Percentiles rank a stretch among this genome's conserved stretches.
Evolutionary conservation across 2,329 filamentous ascomycete genomes (phyloP).

Genomic region (Sporothrix dimorphospora): DNA sequence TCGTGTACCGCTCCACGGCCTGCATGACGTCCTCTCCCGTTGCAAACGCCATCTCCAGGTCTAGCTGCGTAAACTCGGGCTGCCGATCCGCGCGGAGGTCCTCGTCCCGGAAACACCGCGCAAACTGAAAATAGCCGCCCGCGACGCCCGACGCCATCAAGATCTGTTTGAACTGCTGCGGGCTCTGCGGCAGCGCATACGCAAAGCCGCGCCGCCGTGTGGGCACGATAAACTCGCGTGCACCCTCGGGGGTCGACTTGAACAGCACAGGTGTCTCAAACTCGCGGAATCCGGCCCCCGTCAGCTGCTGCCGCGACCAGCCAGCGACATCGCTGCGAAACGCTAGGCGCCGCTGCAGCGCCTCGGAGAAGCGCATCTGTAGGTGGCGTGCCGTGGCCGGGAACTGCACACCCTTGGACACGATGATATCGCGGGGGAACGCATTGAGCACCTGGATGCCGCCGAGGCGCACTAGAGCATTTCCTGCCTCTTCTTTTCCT

Average conservation of each 20-base stretch:
- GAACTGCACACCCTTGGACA: constrained; percentile 74
- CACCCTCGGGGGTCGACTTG: constrained; percentile 96
- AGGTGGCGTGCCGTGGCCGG: constrained; percentile 76
- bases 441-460: constrained; percentile 70
- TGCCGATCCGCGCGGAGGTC: constrained; percentile 90
- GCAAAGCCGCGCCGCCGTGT: constrained; percentile 75
- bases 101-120: constrained; percentile 92
- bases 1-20: constrained; percentile 55
- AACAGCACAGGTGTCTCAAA: constrained; percentile 93
- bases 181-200: constrained; percentile 93
- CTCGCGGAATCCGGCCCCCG: constrained; percentile 64
- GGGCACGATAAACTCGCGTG: constrained; percentile 91
- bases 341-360: constrained; percentile 67
- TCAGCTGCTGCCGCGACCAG: constrained; percentile 33
- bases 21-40: constrained; percentile 70
- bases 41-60: constrained; percentile 91
- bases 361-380: constrained; percentile 75
- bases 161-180: constrained; percentile 98
- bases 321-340: constrained; percentile 61
- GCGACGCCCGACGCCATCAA: constrained; percentile 85
- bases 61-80: constrained; percentile 92
- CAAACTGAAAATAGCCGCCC: constrained; percentile 85
- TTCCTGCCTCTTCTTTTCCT: not conserved
- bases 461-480: constrained; percentile 48
- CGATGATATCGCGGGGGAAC: constrained; percentile 75